These are phyloP conservation scores for Neurospora sp. DNA, from an alignment of 495 filamentous ascomycete species.

Conservation along the genomic window DNA sequence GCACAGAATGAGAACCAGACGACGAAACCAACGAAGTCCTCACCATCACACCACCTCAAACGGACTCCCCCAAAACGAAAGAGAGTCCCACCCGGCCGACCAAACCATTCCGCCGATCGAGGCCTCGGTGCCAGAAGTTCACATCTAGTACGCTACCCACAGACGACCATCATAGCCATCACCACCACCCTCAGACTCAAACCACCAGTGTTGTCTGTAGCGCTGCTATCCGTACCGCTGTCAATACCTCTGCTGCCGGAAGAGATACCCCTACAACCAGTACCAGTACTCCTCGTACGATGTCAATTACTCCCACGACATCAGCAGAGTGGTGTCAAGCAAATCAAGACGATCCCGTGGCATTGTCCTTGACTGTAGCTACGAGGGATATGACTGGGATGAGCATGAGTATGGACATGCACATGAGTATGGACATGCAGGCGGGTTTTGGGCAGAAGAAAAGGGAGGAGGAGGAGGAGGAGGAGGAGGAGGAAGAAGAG, in stretches of 20 bases:
- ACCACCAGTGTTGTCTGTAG: not conserved
- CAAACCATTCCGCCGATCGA: not conserved
- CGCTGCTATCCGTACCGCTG: too few species aligned
- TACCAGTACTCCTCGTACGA: not conserved
- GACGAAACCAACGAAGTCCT: not conserved
- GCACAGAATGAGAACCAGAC: not conserved
- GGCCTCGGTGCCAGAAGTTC: not conserved
- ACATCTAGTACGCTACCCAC: not conserved
- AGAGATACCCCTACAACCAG: too few species aligned
- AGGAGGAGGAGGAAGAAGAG: not conserved
- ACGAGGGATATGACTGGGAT: not conserved
- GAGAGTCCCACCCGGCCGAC: not conserved
- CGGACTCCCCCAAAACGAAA: not conserved
- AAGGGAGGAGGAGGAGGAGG: not conserved
- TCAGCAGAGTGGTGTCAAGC: not conserved
- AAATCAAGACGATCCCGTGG: not conserved
- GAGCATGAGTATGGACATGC: not conserved
- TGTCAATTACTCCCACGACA: not conserved
- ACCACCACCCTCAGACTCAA: not conserved
- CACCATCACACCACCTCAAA: not conserved
- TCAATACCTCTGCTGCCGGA: too few species aligned
- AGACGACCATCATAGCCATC: not conserved
- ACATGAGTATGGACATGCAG: not conserved
- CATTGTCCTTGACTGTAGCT: not conserved
- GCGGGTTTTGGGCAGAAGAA: not conserved